Evolutionary conservation across 169 alveolate species (phyloP).

Genomic region (Plasmodium reichenowi): DNA sequence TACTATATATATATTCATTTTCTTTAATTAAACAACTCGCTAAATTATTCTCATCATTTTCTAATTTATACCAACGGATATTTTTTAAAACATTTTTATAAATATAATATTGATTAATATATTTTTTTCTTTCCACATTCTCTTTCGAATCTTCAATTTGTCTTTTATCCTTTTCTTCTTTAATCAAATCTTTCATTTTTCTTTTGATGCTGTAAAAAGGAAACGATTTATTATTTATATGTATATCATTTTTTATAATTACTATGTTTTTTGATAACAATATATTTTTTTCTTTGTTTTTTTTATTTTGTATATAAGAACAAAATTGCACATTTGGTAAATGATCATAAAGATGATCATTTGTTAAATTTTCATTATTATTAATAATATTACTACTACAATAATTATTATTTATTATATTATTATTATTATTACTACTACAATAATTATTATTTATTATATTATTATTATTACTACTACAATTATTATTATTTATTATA

Average conservation of each 20-base stretch:
- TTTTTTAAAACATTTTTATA: neutral
- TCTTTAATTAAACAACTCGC: conserved; percentile 34
- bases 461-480: neutral
- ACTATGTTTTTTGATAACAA: no score
- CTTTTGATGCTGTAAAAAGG: neutral
- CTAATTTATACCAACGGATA: conserved; percentile 1
- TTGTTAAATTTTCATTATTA: neutral
- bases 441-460: no score
- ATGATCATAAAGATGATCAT: neutral
- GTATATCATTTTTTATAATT: neutral
- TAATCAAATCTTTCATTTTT: neutral
- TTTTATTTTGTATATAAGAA: neutral
- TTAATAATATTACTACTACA: neutral
- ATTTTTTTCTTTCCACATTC: neutral
- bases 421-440: neutral
- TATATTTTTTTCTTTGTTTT: no score
- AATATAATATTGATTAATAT: neutral
- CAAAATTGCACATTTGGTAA: neutral
- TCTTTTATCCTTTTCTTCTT: neutral
- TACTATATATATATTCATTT: conserved; percentile 16
- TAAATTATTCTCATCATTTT: neutral
- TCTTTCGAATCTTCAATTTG: neutral
- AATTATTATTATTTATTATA: neutral
- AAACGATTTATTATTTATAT: neutral
- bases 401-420: neutral